These are phyloP conservation scores for Ehretia macrophylla DNA, from an alignment of 257 asterid genomes.

Conservation along the genomic window DNA sequence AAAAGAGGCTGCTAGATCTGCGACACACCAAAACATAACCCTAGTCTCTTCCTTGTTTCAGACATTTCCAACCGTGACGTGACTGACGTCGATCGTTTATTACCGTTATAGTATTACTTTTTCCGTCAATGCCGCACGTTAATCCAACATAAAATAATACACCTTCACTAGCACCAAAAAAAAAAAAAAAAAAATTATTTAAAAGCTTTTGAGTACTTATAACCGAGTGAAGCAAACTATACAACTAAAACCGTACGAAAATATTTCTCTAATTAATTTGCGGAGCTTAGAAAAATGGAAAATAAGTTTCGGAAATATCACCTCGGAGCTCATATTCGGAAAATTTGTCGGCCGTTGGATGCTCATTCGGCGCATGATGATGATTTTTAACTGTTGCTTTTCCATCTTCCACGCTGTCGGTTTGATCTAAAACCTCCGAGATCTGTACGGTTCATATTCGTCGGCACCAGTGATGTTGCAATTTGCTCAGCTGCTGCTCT, in stretches of 20 bases:
- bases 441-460: slow-evolving; percentile 35
- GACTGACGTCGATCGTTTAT: slow-evolving; percentile 35
- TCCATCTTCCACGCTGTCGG: slow-evolving; percentile 17
- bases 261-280: background rate
- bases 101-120: slow-evolving; percentile 25
- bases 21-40: slow-evolving; percentile 1
- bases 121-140: slow-evolving; percentile 50
- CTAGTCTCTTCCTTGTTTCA: slow-evolving; percentile 1
- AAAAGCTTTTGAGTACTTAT: slow-evolving; percentile 16
- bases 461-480: slow-evolving; percentile 44
- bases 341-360: slow-evolving; percentile 19
- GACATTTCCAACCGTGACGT: slow-evolving; percentile 17
- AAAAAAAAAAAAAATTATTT: background rate
- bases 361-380: slow-evolving; percentile 19
- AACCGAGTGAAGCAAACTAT: slow-evolving; percentile 35
- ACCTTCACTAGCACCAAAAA: slow-evolving; percentile 16
- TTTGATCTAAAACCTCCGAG: slow-evolving; percentile 23
- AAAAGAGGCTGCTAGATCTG: background rate
- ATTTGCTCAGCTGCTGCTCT: slow-evolving; percentile 21
- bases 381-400: slow-evolving; percentile 4
- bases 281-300: slow-evolving; percentile 28
- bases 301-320: slow-evolving; percentile 8
- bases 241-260: background rate
- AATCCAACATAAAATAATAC: slow-evolving; percentile 16
- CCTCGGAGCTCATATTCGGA: slow-evolving; percentile 16